Percentiles rank a stretch among this genome's conserved stretches.
Conservation (phyloP, 139 green algal species). For the Chloropicon primus region DNA sequence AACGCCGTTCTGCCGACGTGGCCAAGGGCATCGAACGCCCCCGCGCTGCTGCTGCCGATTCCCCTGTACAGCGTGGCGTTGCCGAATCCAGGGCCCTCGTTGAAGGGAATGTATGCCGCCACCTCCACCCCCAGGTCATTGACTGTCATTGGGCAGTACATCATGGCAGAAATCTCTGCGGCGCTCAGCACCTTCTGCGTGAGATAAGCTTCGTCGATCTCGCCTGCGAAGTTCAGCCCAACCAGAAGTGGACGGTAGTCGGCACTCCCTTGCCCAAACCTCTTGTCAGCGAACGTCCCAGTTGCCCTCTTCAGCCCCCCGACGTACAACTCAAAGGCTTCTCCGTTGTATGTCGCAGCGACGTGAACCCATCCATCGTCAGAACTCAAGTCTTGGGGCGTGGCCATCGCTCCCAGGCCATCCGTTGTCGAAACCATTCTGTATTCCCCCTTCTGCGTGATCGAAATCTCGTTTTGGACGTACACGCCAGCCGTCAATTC, state of each 20-base stretch:
- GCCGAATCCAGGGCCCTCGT: not conserved
- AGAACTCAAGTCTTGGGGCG: not conserved
- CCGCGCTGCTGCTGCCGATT: not conserved
- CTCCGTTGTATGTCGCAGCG: constrained; percentile 1
- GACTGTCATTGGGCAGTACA: constrained; percentile 1
- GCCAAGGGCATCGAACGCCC: not conserved
- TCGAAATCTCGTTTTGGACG: not conserved
- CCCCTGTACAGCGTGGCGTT: not conserved
- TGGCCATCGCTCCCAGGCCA: not conserved
- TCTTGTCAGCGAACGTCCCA: not conserved
- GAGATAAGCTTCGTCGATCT: constrained; percentile 11
- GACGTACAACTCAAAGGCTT: constrained; percentile 6
- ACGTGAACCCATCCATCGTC: constrained; percentile 13
- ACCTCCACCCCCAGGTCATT: not conserved
- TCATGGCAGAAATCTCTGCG: not conserved
- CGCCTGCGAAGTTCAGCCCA: constrained; percentile 4
- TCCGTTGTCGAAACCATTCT: not conserved
- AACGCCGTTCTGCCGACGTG: not conserved
- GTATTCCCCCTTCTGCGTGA: constrained; percentile 1
- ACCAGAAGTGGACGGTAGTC: constrained; percentile 5
- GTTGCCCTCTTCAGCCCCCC: not conserved
- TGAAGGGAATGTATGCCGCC: constrained; percentile 8
- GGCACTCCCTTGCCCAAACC: not conserved
- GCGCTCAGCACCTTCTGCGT: not conserved
- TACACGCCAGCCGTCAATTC: constrained; percentile 13